Evolutionary conservation across 2,329 filamentous ascomycete genomes (phyloP), one percentile per base, ranked within the genome.

Genomic region (Paramyrothecium roridum): DNA sequence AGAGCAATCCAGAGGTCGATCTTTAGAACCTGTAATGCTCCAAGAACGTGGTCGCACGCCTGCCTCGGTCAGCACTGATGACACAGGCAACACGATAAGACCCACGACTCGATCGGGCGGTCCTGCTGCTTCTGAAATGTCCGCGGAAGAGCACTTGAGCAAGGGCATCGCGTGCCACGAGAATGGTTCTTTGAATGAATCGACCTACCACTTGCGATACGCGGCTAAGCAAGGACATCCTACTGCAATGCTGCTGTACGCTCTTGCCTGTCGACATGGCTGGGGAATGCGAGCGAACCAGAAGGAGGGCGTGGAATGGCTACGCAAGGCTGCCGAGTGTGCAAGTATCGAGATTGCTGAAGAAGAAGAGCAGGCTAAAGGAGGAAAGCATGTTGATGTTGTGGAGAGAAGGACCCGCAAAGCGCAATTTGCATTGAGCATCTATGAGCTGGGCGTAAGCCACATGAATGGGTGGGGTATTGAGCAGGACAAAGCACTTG

Each of bases 381-480:
- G 85, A 62, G 78, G 86, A 58, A 85, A 88, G 73, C 71, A 77
- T 12, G 81, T 86, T 1, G 85, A 91, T 69, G 70, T 85, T 8
- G 66, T 84, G 26, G 90, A 93, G 70, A 84, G 85, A 62, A 95
- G 93, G 72, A 88, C 90, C 7, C 87, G 92, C 59, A 91, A 92
- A 66, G 93, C 93, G 12, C 93, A 98, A 66, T 96, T 98, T 70
- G 95, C 93, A 1, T 80, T 98, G 48, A 95, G 92, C 65, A 93
- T 98, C 53, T 99, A 99, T 65, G 95, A 99, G 74, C 80, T 99
- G 22, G 95, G 95, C 3, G 92, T 97, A 23, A 96, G 91, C 68
- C 93, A 98, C 69, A 92, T 97, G 85, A 97, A 99, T 65, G 95
- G 95, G 6, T 99, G 95, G 95, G 95, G 95, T 17, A 96, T 96